A percentile compares a stretch with the other conserved stretches of the same genome.
Conservation (phyloP, 2,329 filamentous ascomycete genomes). For the Penicillium expansum region DNA sequence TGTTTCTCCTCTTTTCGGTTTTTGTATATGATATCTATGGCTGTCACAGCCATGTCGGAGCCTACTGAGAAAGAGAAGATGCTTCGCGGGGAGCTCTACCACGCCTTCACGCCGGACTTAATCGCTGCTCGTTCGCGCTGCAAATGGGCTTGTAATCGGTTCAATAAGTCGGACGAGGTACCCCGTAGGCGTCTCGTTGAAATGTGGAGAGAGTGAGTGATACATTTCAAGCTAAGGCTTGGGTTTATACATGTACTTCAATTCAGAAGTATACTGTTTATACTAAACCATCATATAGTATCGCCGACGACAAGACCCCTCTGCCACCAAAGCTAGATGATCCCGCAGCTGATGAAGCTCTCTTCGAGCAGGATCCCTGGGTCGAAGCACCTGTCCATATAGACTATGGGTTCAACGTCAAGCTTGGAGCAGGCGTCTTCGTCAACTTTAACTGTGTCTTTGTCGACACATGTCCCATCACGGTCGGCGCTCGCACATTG, state of each 20-base stretch:
- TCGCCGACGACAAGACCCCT: conserved; percentile 60
- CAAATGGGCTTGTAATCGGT: conserved; percentile 58
- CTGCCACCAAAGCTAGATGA: conserved; percentile 60
- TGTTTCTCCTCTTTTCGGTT: not conserved
- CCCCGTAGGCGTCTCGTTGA: conserved; percentile 62
- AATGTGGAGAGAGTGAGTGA: conserved; percentile 68
- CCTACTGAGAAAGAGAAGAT: conserved; percentile 48
- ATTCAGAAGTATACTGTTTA: not conserved
- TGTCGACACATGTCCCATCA: conserved; percentile 72
- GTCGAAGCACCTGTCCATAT: conserved; percentile 67
- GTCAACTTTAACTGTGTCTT: conserved; percentile 74
- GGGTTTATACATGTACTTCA: not conserved
- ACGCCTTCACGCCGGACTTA: conserved; percentile 69
- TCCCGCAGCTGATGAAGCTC: conserved; percentile 61
- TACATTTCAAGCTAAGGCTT: not conserved
- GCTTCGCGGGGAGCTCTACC: conserved; percentile 68
- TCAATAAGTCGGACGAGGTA: conserved; percentile 62
- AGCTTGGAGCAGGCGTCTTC: conserved; percentile 67
- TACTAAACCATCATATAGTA: conserved; percentile 44
- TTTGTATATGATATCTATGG: not conserved
- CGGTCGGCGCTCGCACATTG: conserved; percentile 72
- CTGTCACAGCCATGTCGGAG: conserved; percentile 12
- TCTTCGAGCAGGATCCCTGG: conserved; percentile 65
- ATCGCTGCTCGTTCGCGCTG: conserved; percentile 62
- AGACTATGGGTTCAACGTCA: conserved; percentile 77